Conservation (phyloP, 75 land plant genomes). For the Pseudotsuga menziesii region DNA sequence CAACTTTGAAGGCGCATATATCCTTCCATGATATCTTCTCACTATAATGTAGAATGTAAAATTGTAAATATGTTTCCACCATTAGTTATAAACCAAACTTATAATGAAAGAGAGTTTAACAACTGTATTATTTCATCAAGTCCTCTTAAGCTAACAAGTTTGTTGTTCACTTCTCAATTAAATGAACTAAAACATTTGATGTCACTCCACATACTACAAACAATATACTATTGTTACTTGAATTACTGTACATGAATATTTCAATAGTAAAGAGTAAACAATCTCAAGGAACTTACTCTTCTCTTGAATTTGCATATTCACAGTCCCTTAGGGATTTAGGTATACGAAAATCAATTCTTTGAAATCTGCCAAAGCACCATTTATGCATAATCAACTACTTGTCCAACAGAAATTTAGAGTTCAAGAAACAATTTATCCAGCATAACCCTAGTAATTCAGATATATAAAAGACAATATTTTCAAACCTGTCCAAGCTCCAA, state of each 20-base stretch:
- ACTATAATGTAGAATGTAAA: slow-evolving; percentile 17
- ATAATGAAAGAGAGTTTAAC: not conserved
- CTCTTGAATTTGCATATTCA: slow-evolving; percentile 18
- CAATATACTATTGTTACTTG: not conserved
- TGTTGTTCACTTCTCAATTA: not conserved
- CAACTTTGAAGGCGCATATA: slow-evolving; percentile 56
- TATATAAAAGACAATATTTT: no score
- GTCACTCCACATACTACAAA: not conserved
- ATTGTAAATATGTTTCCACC: not conserved
- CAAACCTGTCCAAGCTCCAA: not conserved
- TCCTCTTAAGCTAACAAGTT: not conserved
- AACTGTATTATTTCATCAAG: not conserved
- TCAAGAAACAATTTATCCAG: not conserved
- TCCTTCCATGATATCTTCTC: slow-evolving; percentile 51
- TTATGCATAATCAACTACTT: not conserved
- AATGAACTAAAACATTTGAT: not conserved
- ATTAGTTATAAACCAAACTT: not conserved
- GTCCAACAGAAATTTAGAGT: not conserved
- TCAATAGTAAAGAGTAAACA: not conserved
- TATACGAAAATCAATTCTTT: slow-evolving; percentile 83
- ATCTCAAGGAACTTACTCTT: slow-evolving; percentile 22
- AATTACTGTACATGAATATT: not conserved
- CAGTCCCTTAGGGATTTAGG: slow-evolving; percentile 48
- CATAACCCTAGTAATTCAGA: not conserved
- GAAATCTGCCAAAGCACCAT: slow-evolving; percentile 49